Conservation (phyloP, 2,329 filamentous ascomycete genomes). For the Talaromyces islandicus region DNA sequence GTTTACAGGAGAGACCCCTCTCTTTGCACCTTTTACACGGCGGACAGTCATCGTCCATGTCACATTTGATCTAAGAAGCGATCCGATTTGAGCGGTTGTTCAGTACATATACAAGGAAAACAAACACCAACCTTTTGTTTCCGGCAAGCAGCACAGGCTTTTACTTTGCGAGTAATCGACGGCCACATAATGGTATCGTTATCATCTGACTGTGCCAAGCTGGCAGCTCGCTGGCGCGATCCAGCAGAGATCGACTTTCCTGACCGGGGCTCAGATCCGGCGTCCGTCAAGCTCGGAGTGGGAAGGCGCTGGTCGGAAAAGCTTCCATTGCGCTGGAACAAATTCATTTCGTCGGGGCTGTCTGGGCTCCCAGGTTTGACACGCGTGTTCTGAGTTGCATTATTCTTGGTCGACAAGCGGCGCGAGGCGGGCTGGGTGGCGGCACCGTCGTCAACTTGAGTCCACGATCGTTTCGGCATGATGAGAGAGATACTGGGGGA, state of each 20-base stretch:
- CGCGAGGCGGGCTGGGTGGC: conserved; percentile 3
- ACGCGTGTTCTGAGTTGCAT: neutral
- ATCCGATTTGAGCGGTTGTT: neutral
- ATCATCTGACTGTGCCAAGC: conserved; percentile 8
- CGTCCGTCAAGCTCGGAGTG: conserved; percentile 9
- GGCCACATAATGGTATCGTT: conserved; percentile 15
- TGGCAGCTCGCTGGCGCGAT: conserved; percentile 7
- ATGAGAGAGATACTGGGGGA: neutral
- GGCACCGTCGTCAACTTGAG: conserved; percentile 9
- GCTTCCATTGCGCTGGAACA: neutral
- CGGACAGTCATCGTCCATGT: conserved; percentile 40
- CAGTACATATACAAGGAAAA: neutral
- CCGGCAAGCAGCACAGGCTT: conserved; percentile 45
- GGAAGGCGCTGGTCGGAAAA: conserved; percentile 6
- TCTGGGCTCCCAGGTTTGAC: conserved; percentile 8
- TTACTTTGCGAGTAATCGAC: conserved; percentile 34
- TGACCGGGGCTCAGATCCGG: conserved; percentile 6
- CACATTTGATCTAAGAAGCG: conserved; percentile 37
- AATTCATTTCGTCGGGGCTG: conserved; percentile 6
- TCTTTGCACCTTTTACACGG: conserved; percentile 44
- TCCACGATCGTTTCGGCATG: conserved; percentile 12
- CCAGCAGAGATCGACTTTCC: neutral
- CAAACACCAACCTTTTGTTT: conserved; percentile 42
- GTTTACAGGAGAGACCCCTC: conserved; percentile 39
- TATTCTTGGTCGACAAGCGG: conserved; percentile 1